phyloP scores from a whole-genome alignment of 768 basidiomycete species.

The Boletales sp. region DNA sequence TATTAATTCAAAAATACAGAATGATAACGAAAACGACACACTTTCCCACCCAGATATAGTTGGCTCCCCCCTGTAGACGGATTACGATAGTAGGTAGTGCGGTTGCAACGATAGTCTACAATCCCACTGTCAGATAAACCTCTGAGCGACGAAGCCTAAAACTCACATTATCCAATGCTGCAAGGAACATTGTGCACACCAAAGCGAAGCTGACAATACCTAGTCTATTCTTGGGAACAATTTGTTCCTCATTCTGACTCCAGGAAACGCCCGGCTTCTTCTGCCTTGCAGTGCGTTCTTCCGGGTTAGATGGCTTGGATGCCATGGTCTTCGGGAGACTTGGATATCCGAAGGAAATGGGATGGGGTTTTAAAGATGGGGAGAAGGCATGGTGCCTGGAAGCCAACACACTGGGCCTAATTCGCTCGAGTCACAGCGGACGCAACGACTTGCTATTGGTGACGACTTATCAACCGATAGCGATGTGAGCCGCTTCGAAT shows the following conservation, averaged over 20 bases:
- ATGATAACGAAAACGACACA: conserved; percentile 16
- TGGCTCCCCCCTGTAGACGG: conserved; percentile 55
- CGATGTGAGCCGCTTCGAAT: too few relatives aligned
- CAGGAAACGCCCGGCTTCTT: conserved; percentile 44
- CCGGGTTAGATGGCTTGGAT: not conserved
- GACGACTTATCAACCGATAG: too few relatives aligned
- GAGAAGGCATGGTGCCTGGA: too few relatives aligned
- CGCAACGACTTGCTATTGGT: too few relatives aligned
- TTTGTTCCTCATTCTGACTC: conserved; percentile 48
- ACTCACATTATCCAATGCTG: conserved; percentile 55
- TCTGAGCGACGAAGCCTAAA: not conserved
- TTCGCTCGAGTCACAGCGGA: too few relatives aligned
- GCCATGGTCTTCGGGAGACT: not conserved
- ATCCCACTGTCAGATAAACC: not conserved
- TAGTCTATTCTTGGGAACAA: conserved; percentile 37
- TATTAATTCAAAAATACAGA: too few relatives aligned
- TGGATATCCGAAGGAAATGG: too few relatives aligned
- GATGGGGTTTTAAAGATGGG: not conserved
- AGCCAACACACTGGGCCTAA: too few relatives aligned
- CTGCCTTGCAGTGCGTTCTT: not conserved
- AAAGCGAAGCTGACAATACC: conserved; percentile 22
- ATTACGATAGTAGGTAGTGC: conserved; percentile 68
- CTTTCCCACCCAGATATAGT: conserved; percentile 75
- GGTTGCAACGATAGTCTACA: conserved; percentile 58
- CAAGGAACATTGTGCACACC: conserved; percentile 29